Percentiles rank a stretch among this genome's conserved stretches.
Evolutionary conservation across 495 filamentous ascomycete species (phyloP).

Genomic region (Mytilinidion resinicola): DNA sequence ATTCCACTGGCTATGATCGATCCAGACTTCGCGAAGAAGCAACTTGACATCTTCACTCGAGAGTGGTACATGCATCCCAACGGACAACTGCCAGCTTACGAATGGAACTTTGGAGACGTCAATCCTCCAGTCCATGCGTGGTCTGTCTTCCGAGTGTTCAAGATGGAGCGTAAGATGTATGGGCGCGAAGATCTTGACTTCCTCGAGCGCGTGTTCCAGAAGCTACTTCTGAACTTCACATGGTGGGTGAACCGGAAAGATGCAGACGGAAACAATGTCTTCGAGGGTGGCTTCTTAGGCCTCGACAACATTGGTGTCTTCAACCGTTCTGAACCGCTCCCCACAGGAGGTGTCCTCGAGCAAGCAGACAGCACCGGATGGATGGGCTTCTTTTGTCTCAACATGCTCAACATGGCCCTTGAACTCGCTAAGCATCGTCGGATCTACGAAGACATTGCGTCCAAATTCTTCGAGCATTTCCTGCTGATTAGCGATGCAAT

Average conservation of each 20-base stretch:
- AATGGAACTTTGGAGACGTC: conserved; percentile 98
- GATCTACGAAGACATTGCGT: conserved; percentile 97
- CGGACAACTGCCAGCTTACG: conserved; percentile 83
- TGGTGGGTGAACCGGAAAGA: conserved; percentile 99
- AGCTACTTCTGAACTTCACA: conserved; percentile 90
- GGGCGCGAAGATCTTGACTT: conserved; percentile 92
- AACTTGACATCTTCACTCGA: conserved; percentile 86
- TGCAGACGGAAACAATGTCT: conserved; percentile 87
- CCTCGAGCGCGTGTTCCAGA: conserved; percentile 93
- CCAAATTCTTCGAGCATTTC: conserved; percentile 98
- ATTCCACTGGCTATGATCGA: conserved; percentile 96
- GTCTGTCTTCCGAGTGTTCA: conserved; percentile 91
- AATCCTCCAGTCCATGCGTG: conserved; percentile 96
- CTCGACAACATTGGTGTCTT: conserved; percentile 96
- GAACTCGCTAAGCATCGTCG: conserved; percentile 91
- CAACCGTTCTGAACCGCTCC: conserved; percentile 94
- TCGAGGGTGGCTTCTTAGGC: conserved; percentile 94
- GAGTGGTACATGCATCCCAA: conserved; percentile 99
- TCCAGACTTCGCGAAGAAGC: conserved; percentile 95
- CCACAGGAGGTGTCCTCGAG: conserved; percentile 86
- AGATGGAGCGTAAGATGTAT: conserved; percentile 96
- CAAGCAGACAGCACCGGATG: conserved; percentile 96
- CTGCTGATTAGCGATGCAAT: conserved; percentile 96
- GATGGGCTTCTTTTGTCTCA: conserved; percentile 96
- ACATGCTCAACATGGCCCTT: conserved; percentile 93